Evolutionary conservation across 371 early-diverging fungal genomes (phyloP).

Genomic region (Nematocida sp.): DNA sequence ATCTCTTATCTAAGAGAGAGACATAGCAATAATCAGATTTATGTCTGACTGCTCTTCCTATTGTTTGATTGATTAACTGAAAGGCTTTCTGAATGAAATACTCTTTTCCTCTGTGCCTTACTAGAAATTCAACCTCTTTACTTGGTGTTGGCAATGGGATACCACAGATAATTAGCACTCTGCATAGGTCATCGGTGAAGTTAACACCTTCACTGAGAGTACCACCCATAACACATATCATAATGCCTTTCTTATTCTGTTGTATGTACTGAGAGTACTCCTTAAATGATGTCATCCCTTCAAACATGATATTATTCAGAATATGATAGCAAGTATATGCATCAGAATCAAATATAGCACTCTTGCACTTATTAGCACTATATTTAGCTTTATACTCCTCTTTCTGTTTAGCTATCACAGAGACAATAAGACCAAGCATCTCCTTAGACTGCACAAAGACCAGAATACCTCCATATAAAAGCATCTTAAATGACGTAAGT

Average conservation of each 20-base stretch:
- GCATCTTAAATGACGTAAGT: conserved; percentile 24
- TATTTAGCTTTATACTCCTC: background rate
- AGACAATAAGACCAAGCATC: conserved; percentile 48
- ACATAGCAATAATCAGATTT: conserved; percentile 71
- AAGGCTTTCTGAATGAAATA: conserved; percentile 65
- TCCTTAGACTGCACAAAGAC: conserved; percentile 64
- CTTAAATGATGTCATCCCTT: conserved; percentile 19
- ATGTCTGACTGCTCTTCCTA: conserved; percentile 80
- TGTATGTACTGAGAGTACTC: background rate
- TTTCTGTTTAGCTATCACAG: conserved; percentile 6
- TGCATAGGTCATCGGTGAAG: conserved; percentile 65
- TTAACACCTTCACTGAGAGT: conserved; percentile 93
- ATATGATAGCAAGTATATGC: no score
- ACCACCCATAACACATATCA: conserved; percentile 88
- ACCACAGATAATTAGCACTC: conserved; percentile 73
- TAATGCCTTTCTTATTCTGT: conserved; percentile 65
- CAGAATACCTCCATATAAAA: conserved; percentile 60
- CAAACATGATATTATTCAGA: conserved; percentile 52
- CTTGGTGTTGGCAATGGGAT: conserved; percentile 76
- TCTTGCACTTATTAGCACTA: background rate
- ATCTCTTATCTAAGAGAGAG: conserved; percentile 67
- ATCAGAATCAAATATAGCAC: background rate
- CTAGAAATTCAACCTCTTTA: conserved; percentile 68
- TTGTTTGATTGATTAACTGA: conserved; percentile 85
- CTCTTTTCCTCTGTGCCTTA: conserved; percentile 50